Evolutionary conservation across 2,329 filamentous ascomycete genomes (phyloP).

Genomic region (Dactylellina cionopaga): DNA sequence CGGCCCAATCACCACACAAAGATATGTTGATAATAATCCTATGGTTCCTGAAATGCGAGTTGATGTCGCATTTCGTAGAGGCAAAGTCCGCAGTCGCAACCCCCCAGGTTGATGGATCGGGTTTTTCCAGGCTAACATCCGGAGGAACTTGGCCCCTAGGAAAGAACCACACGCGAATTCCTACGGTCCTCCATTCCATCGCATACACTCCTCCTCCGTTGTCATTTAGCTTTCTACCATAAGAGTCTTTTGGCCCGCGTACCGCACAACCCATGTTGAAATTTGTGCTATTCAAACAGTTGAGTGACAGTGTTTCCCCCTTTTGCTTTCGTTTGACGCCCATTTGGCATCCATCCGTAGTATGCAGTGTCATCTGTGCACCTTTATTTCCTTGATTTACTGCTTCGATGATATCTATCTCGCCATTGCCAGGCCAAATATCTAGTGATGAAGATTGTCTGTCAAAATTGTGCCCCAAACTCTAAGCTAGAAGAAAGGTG

Average conservation of each 20-base stretch:
- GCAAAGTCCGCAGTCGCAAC: constrained; percentile 73
- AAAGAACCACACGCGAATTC: constrained; percentile 86
- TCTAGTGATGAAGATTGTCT: constrained; percentile 19
- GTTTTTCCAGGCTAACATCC: constrained; percentile 70
- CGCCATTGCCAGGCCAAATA: constrained; percentile 75
- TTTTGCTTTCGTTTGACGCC: constrained; percentile 62
- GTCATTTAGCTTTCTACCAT: constrained; percentile 76
- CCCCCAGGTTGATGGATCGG: constrained; percentile 76
- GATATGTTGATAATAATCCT: constrained; percentile 83
- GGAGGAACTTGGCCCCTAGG: constrained; percentile 72
- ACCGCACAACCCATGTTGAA: constrained; percentile 69
- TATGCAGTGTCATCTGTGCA: constrained; percentile 74
- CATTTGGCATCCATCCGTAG: constrained; percentile 70
- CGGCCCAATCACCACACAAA: constrained; percentile 90
- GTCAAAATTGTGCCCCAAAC: not conserved
- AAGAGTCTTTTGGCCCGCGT: constrained; percentile 58
- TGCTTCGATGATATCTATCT: constrained; percentile 84
- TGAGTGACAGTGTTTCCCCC: constrained; percentile 63
- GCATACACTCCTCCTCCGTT: constrained; percentile 76
- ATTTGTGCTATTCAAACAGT: constrained; percentile 69
- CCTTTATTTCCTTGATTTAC: constrained; percentile 72
- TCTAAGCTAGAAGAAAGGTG: not conserved
- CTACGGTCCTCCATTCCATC: constrained; percentile 77
- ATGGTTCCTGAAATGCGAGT: constrained; percentile 74
- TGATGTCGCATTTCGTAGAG: constrained; percentile 75